These are phyloP conservation scores for Wickerhamiella sorbophila DNA, from an alignment of 805 yeast genomes.

Conservation along the genomic window DNA sequence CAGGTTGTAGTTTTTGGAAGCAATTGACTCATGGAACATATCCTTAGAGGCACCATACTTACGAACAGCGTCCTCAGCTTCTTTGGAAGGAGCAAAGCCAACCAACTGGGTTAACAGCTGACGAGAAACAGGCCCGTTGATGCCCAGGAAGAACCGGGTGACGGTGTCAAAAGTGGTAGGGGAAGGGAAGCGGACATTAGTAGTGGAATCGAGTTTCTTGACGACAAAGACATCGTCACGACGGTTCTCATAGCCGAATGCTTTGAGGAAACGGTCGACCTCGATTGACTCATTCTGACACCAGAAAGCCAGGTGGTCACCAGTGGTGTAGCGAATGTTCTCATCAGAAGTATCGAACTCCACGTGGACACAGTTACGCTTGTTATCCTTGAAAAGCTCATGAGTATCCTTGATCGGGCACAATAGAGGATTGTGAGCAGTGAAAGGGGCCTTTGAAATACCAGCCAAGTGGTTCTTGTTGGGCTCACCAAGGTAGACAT, in stretches of 20 bases:
- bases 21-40: constrained; percentile 50
- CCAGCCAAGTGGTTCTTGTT: constrained; percentile 37
- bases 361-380: constrained; percentile 75
- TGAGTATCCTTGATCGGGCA: constrained; percentile 47
- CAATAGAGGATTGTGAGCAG: constrained; percentile 66
- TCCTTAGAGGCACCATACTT: constrained; percentile 53
- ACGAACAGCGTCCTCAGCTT: constrained; percentile 35
- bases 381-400: constrained; percentile 53
- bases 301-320: constrained; percentile 93
- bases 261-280: constrained; percentile 47
- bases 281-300: constrained; percentile 76
- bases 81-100: constrained; percentile 65
- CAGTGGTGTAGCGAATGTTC: constrained; percentile 75
- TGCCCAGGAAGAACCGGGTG: constrained; percentile 75
- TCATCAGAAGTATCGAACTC: constrained; percentile 72
- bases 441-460: constrained; percentile 51
- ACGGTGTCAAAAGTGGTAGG: constrained; percentile 83
- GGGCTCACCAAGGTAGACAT: constrained; percentile 75
- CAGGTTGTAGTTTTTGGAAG: constrained; percentile 47
- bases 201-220: constrained; percentile 46
- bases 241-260: constrained; percentile 44
- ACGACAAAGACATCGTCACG: constrained; percentile 45
- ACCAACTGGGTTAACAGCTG: constrained; percentile 61
- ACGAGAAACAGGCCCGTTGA: constrained; percentile 86
- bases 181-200: constrained; percentile 30